Base-by-base conservation (phyloP, 2,329 filamentous ascomycete genomes). In the Alternaria sp. region DNA sequence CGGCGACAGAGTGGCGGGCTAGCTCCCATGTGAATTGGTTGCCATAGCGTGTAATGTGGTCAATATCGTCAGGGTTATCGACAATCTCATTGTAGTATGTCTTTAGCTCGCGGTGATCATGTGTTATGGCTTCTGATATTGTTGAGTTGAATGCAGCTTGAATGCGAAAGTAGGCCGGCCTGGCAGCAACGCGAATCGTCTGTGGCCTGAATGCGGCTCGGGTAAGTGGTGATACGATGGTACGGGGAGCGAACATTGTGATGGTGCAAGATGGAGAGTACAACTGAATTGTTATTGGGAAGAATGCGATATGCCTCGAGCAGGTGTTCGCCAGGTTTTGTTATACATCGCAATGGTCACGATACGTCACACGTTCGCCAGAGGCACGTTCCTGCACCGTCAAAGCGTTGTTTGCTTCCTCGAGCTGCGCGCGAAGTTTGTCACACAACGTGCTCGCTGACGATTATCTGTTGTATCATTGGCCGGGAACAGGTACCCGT, bases 1-100 rank as follows among this genome's bases (percentile, higher is more conserved):
- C 83, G 8, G 80, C 82, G 51, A 85, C 78, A 0, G 82, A 79
- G 67, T 86, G 83, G 9, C 84, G 81, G 26, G 83, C 81, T 0
- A 86, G 75, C 59, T 85, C 82, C 84, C 84, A 85, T 14, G 80
- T 81, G 61, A 86, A 83, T 59, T 84, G 80, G 55, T 86, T 86
- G 57, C 83, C 80, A 59, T 77, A 85, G 12, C 81, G 78, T 6
- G 74, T 75, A 54, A 81, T 78, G 26, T 81, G 76, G 32, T 84
- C 82, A 32, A 68, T 65, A 51, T 84, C 79, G 16, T 57, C 39
- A 1, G 61, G 59, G n/a, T 65, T 54, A 41, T 78, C 75, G 58
- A 81, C 62, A 36, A 85, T 76, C 16, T 79, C 78, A 18, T 81
- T 71, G 68, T 84, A 84, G 63, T 79, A 81, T 3, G 75, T 62